phyloP scores from a whole-genome alignment of 2,329 filamentous ascomycete genomes.

The Didymella exigua region DNA sequence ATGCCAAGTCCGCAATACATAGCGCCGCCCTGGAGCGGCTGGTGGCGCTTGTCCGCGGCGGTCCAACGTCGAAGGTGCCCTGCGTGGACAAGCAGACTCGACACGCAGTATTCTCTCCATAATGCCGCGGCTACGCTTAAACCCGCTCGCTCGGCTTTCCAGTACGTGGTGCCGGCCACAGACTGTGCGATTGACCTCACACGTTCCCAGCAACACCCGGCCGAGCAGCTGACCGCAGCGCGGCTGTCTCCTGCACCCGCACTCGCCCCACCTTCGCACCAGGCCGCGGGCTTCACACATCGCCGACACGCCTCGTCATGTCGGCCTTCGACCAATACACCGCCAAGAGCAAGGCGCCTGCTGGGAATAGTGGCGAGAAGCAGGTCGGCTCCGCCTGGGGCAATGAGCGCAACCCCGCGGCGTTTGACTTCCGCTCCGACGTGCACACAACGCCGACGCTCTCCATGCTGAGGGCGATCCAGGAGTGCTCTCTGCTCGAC shows the following conservation, averaged over 20 bases:
- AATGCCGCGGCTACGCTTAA: constrained; percentile 37
- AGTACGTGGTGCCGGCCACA: constrained; percentile 40
- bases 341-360: constrained; percentile 32
- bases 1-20: background rate
- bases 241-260: constrained; percentile 3
- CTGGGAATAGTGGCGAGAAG: constrained; percentile 24
- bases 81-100: background rate
- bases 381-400: constrained; percentile 43
- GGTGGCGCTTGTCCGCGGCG: background rate
- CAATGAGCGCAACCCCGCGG: constrained; percentile 56
- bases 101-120: background rate
- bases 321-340: constrained; percentile 40
- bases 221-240: constrained; percentile 11
- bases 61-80: constrained; percentile 7
- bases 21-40: constrained; percentile 3
- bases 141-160: constrained; percentile 23
- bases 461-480: constrained; percentile 81
- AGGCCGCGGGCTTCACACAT: constrained; percentile 23
- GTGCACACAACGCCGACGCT: constrained; percentile 50
- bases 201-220: constrained; percentile 23
- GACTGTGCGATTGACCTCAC: constrained; percentile 37
- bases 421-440: constrained; percentile 61
- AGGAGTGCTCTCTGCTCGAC: constrained; percentile 75
- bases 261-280: constrained; percentile 16
- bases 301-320: constrained; percentile 31